Evolutionary conservation across 305 asterid genomes (phyloP).

Genomic region (Fraxinus baroniana): DNA sequence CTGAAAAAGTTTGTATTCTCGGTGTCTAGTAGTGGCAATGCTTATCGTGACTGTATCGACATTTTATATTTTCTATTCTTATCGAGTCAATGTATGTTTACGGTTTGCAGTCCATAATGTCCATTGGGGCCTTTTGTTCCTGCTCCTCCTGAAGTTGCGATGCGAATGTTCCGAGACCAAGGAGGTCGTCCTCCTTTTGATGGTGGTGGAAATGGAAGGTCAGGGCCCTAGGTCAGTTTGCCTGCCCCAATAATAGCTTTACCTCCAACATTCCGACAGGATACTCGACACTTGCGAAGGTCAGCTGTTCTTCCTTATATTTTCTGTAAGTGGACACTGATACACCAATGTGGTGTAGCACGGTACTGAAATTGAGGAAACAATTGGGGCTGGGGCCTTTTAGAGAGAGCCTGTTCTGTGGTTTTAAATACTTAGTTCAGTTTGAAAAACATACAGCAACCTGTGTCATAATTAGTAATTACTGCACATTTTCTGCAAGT

Average conservation of each 20-base stretch:
- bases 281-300: conserved; percentile 96
- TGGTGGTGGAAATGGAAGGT: conserved; percentile 76
- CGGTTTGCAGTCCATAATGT: conserved; percentile 56
- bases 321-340: background rate
- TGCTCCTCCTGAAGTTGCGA: conserved; percentile 99
- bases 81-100: conserved; percentile 19
- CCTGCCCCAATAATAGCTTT: conserved; percentile 70
- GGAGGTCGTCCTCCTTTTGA: conserved; percentile 90
- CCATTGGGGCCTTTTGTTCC: conserved; percentile 89
- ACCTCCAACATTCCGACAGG: conserved; percentile 78
- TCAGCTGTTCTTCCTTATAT: conserved; percentile 23
- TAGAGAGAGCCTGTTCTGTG: background rate
- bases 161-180: conserved; percentile 92
- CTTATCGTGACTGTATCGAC: too few relatives aligned
- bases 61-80: too few relatives aligned
- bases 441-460: background rate
- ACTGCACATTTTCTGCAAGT: background rate
- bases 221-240: conserved; percentile 63
- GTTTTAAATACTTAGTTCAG: background rate
- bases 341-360: background rate
- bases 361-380: background rate
- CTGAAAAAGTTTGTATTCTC: too few relatives aligned
- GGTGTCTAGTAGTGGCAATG: too few relatives aligned
- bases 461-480: background rate
- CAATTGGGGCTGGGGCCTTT: background rate